Base-by-base conservation (phyloP, 208 protist species). In the Sergeia podlipaevii region DNA sequence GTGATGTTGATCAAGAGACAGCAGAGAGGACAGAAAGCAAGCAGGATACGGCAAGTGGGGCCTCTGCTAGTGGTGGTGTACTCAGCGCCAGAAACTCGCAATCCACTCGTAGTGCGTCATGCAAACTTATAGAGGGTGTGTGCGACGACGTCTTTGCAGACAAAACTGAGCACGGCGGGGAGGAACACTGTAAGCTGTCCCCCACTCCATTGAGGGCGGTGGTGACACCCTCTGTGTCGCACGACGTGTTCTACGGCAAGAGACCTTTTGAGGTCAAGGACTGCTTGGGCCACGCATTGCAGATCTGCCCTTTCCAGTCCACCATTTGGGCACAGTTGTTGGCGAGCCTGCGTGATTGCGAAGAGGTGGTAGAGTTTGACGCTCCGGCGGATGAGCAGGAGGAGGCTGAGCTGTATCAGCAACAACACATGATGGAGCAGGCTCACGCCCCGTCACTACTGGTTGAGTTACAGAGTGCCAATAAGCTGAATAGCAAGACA, bases 171-270 rank as follows among this genome's bases (percentile, higher is more conserved):
- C 10, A 54, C 6, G 17, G 23, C 4, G 26, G 29, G 15, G 52
- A 39, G 39, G 29, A 30, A 56, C 15, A 7, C 10, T 2, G 44
- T 42, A 7, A 27, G 4, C 32, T 3, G 18, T 3, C 46, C 4
- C 39, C 24, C 6, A 3, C 4, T 8, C 33, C 13, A 33, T 28
- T 11, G n/a, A 17, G 24, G 7, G 18, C 33, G 41, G 17, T 13
- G 29, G 6, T 27, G 32, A 53, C 46, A 26, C 41, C 43, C 4
- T 39, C 41, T 17, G 39, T 69, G 13, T 47, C 52, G 11, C 48
- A 57, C 62, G 46, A 60, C 23, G 52, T 69, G 26, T 54, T 69
- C 24, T 69, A 62, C 42, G 62, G 62, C 36, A 53, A 49, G 37
- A 51, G 62, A 10, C 62, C 62, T 2, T 69, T 51, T 28, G 53